A percentile compares a stretch with the other conserved stretches of the same genome.
These are phyloP conservation scores for Cladosporium halotolerans DNA, from an alignment of 2,329 filamentous ascomycete genomes.

Conservation along the genomic window DNA sequence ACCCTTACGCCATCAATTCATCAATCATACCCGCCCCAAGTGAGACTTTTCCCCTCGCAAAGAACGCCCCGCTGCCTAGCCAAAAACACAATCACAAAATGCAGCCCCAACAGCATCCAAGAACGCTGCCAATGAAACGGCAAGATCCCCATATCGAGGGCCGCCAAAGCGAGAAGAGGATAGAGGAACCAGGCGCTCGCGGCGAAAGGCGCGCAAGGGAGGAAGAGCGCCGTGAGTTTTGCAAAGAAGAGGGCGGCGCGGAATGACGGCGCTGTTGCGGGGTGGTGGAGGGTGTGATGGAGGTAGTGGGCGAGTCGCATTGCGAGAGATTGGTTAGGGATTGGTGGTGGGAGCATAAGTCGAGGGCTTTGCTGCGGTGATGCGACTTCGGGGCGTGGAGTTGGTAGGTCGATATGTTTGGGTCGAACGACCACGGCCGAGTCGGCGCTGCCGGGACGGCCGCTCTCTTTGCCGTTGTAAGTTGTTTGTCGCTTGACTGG, in stretches of 20 bases:
- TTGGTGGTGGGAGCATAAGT: slow-evolving; percentile 33
- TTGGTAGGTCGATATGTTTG: slow-evolving; percentile 15
- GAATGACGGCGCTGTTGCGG: slow-evolving; percentile 19
- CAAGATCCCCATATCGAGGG: slow-evolving; percentile 50
- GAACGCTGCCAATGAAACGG: slow-evolving; percentile 33
- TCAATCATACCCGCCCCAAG: slow-evolving; percentile 4
- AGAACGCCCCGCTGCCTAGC: not conserved
- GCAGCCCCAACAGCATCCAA: slow-evolving; percentile 39
- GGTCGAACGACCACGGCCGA: slow-evolving; percentile 13
- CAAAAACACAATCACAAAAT: slow-evolving; percentile 35
- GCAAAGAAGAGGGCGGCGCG: slow-evolving; percentile 59
- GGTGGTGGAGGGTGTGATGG: not conserved
- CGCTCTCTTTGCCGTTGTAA: not conserved
- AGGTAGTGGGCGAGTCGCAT: not conserved
- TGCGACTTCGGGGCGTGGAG: slow-evolving; percentile 2
- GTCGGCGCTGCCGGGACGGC: not conserved
- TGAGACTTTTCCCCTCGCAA: slow-evolving; percentile 2
- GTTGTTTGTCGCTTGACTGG: slow-evolving; percentile 11
- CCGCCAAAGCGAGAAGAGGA: slow-evolving; percentile 62
- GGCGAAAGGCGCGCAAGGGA: slow-evolving; percentile 66
- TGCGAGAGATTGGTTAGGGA: slow-evolving; percentile 14
- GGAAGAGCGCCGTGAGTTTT: slow-evolving; percentile 61
- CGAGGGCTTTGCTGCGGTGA: slow-evolving; percentile 24
- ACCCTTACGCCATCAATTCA: not conserved
- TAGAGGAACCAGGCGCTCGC: slow-evolving; percentile 59